A percentile compares a stretch with the other conserved stretches of the same genome.
These are phyloP conservation scores for Acanthamoeba castellanii DNA, from an alignment of 208 protist species.

Conservation along the genomic window DNA sequence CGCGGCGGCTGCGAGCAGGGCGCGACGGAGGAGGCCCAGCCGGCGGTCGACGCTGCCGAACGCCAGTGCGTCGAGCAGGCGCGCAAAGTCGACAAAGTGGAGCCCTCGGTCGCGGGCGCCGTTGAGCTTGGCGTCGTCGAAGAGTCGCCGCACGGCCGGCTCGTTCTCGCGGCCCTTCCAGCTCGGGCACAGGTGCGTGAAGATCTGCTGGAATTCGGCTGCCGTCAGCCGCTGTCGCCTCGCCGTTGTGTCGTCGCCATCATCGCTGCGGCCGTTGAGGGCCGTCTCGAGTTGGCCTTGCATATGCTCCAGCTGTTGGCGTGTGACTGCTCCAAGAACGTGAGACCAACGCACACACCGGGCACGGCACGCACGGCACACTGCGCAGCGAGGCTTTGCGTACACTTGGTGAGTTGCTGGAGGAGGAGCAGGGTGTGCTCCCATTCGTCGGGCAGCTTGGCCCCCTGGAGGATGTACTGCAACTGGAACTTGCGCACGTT, in stretches of 20 bases:
- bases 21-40: neutral
- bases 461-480: conserved; percentile 23
- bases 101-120: neutral
- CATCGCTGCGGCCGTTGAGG: neutral
- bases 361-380: too few relatives aligned
- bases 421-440: conserved; percentile 24
- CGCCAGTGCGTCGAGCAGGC: neutral
- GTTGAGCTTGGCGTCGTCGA: conserved; percentile 2
- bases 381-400: too few relatives aligned
- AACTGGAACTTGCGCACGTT: conserved; percentile 57
- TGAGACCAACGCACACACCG: neutral
- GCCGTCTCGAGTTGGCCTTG: neutral
- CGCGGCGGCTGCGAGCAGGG: neutral
- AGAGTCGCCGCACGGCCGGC: neutral
- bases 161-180: conserved; percentile 35
- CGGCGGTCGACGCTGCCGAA: neutral
- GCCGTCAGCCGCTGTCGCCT: conserved; percentile 2
- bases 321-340: neutral
- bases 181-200: conserved; percentile 34
- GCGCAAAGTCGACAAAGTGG: neutral
- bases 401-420: conserved; percentile 5
- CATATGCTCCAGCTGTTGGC: neutral
- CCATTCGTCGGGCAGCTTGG: neutral
- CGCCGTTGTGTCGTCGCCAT: neutral
- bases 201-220: conserved; percentile 6